phyloP scores from a whole-genome alignment of 371 early-diverging fungal genomes.

The Mortierella sp. region DNA sequence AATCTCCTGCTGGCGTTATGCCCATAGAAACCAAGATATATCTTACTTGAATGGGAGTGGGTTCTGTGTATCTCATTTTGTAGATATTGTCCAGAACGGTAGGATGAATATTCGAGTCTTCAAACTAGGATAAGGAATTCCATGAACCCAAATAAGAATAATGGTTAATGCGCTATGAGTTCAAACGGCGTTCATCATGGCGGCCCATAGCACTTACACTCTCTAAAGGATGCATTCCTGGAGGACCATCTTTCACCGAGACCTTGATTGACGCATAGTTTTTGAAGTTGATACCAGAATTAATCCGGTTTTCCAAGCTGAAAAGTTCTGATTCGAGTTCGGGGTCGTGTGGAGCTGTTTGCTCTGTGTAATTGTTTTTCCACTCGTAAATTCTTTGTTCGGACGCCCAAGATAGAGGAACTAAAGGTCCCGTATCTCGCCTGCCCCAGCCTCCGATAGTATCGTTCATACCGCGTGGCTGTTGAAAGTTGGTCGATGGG shows the following conservation, averaged over 20 bases:
- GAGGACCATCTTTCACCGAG: slow-evolving; percentile 23
- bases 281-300: slow-evolving; percentile 43
- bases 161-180: background rate
- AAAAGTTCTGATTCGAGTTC: slow-evolving; percentile 38
- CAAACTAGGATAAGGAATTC: slow-evolving; percentile 55
- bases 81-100: slow-evolving; percentile 68
- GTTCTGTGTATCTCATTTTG: slow-evolving; percentile 68
- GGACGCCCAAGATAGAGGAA: slow-evolving; percentile 26
- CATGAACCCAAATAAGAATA: background rate
- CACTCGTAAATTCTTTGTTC: slow-evolving; percentile 47
- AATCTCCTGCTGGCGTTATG: background rate
- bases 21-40: background rate
- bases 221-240: slow-evolving; percentile 4
- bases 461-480: slow-evolving; percentile 6
- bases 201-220: background rate
- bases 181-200: background rate
- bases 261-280: slow-evolving; percentile 27
- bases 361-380: slow-evolving; percentile 22
- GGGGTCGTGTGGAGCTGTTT: slow-evolving; percentile 21
- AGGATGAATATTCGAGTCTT: slow-evolving; percentile 61
- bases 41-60: slow-evolving; percentile 79
- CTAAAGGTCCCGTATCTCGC: background rate
- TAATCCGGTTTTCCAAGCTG: slow-evolving; percentile 16
- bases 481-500: background rate
- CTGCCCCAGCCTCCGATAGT: slow-evolving; percentile 36